These are phyloP conservation scores for Trebouxia sp. DNA, from an alignment of 139 green algal genomes.

Conservation along the genomic window DNA sequence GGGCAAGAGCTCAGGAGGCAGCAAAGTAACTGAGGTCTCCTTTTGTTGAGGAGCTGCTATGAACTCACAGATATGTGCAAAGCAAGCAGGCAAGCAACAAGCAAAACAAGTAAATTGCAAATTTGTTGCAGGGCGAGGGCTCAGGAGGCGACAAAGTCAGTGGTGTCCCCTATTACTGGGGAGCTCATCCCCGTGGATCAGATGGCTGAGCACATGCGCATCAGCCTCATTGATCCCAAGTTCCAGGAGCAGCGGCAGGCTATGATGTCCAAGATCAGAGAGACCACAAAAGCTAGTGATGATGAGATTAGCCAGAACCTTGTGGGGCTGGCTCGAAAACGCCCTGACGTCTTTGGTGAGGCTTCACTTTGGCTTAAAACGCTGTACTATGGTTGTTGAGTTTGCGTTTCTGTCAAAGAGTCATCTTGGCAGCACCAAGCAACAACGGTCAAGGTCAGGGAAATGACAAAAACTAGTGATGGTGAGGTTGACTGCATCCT, in stretches of 20 bases:
- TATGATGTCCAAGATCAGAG: constrained; percentile 91
- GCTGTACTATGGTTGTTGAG: too few species aligned
- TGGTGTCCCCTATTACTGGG: constrained; percentile 96
- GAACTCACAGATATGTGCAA: too few species aligned
- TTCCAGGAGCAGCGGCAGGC: constrained; percentile 93
- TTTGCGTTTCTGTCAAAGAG: neutral
- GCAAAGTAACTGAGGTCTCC: too few species aligned
- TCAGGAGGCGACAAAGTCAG: constrained; percentile 67
- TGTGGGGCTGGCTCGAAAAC: constrained; percentile 74
- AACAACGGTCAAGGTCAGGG: constrained; percentile 89
- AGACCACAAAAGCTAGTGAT: constrained; percentile 82
- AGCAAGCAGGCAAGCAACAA: constrained; percentile 2
- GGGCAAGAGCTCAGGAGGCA: too few species aligned
- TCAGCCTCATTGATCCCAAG: constrained; percentile 88
- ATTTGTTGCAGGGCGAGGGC: constrained; percentile 8
- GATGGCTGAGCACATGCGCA: constrained; percentile 91
- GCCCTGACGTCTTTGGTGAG: constrained; percentile 95
- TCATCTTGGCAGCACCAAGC: constrained; percentile 79
- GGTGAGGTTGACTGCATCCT: constrained; percentile 95
- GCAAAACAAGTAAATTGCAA: neutral
- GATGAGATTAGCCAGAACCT: constrained; percentile 96
- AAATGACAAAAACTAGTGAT: constrained; percentile 80
- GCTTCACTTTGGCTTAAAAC: too few species aligned
- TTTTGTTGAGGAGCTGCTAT: too few species aligned
- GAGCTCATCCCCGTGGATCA: constrained; percentile 76